A percentile compares a stretch with the other conserved stretches of the same genome.
These are phyloP conservation scores for Amanita subjunquillea DNA, from an alignment of 768 basidiomycete genomes.

Conservation along the genomic window DNA sequence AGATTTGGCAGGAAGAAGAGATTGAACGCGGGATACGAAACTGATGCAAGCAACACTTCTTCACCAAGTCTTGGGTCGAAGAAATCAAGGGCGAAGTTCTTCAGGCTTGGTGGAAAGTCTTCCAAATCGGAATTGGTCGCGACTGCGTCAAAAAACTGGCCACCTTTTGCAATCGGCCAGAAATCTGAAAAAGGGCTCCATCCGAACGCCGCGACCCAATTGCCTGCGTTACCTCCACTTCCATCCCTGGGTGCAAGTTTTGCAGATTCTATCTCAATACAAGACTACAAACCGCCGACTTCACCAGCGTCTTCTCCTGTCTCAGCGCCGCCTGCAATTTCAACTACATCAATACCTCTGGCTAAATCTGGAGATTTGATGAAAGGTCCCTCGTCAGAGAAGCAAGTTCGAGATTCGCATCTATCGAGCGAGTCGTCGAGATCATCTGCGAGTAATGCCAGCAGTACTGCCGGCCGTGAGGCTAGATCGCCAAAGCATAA, in stretches of 20 bases:
- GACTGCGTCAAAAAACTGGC: constrained; percentile 14
- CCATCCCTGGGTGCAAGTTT: constrained; percentile 2
- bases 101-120: constrained; percentile 29
- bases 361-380: neutral
- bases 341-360: neutral
- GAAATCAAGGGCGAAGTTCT: constrained; percentile 32
- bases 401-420: constrained; percentile 5
- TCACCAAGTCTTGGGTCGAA: constrained; percentile 15
- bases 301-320: neutral
- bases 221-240: constrained; percentile 1
- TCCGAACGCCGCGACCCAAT: neutral
- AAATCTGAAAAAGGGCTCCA: constrained; percentile 31
- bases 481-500: neutral
- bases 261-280: neutral
- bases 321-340: neutral
- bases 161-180: constrained; percentile 34
- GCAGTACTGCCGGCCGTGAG: neutral
- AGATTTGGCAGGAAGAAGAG: constrained; percentile 19
- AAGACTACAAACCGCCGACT: neutral
- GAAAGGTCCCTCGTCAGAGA: neutral
- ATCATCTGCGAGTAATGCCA: constrained; percentile 1
- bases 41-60: constrained; percentile 24
- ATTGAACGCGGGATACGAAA: constrained; percentile 26
- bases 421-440: constrained; percentile 6
- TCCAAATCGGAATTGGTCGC: constrained; percentile 24